These are phyloP conservation scores for Yamadazyma philogaea DNA, from an alignment of 805 yeast genomes.

Conservation along the genomic window DNA sequence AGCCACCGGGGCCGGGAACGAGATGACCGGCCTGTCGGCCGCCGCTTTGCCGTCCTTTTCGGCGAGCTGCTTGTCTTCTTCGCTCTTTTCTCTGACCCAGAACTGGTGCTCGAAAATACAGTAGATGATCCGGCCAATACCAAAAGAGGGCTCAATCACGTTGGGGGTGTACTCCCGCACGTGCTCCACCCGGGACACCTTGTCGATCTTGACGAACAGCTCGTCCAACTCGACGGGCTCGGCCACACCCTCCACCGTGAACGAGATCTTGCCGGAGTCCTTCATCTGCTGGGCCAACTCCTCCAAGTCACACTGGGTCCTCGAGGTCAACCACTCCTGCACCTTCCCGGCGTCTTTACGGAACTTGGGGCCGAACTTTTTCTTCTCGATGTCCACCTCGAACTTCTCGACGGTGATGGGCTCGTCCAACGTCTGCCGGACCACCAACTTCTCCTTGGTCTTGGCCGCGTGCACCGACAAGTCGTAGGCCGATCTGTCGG, in stretches of 20 bases:
- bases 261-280: conserved; percentile 58
- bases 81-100: conserved; percentile 74
- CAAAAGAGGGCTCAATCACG: conserved; percentile 98
- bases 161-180: conserved; percentile 94
- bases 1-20: conserved; percentile 93
- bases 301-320: conserved; percentile 85
- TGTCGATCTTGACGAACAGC: conserved; percentile 69
- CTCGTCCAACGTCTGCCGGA: conserved; percentile 81
- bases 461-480: conserved; percentile 91
- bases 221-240: conserved; percentile 68
- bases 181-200: conserved; percentile 80
- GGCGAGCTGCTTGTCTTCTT: background rate
- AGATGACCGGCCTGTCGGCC: conserved; percentile 78
- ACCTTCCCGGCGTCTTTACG: conserved; percentile 95
- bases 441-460: conserved; percentile 93
- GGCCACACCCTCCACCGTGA: conserved; percentile 63
- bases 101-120: conserved; percentile 89
- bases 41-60: conserved; percentile 42
- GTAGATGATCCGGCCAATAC: conserved; percentile 96
- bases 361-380: conserved; percentile 96
- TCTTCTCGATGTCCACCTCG: conserved; percentile 87
- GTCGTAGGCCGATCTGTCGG: conserved; percentile 98
- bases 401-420: conserved; percentile 79
- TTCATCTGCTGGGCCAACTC: conserved; percentile 67
- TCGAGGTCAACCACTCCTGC: conserved; percentile 69